Evolutionary conservation across 2,329 filamentous ascomycete species (phyloP).

Genomic region (Monosporascus sp.): DNA sequence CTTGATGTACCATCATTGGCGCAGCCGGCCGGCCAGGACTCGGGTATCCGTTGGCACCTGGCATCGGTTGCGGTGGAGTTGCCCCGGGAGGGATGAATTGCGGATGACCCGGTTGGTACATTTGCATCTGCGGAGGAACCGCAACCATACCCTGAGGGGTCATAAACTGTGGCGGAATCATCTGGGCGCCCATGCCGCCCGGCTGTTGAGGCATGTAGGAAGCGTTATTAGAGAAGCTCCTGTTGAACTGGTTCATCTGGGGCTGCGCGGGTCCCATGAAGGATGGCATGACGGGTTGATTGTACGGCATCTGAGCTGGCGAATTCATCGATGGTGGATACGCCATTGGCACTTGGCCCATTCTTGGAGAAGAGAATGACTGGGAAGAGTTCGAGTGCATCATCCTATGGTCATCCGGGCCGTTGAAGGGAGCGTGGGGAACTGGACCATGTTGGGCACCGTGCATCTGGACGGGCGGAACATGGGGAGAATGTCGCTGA

Average conservation of each 20-base stretch:
- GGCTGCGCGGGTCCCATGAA: constrained; percentile 65
- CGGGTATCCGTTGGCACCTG: constrained; percentile 73
- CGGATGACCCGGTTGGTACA: constrained; percentile 65
- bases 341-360: constrained; percentile 63
- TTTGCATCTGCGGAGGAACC: constrained; percentile 68
- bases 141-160: constrained; percentile 63
- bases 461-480: constrained; percentile 73
- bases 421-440: constrained; percentile 61
- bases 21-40: constrained; percentile 76
- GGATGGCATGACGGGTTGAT: constrained; percentile 65
- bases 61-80: constrained; percentile 52
- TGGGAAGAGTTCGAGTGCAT: constrained; percentile 79
- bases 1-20: constrained; percentile 91
- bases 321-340: constrained; percentile 66
- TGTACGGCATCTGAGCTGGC: constrained; percentile 65
- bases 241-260: constrained; percentile 62
- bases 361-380: constrained; percentile 79
- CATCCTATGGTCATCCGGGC: constrained; percentile 82
- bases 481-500: constrained; percentile 66
- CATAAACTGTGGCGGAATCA: constrained; percentile 77
- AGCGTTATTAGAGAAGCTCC: constrained; percentile 65
- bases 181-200: constrained; percentile 65
- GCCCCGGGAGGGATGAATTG: constrained; percentile 59
- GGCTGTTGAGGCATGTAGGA: constrained; percentile 70
- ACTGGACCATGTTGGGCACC: constrained; percentile 65